phyloP scores from a whole-genome alignment of 2,329 filamentous ascomycete species.

The Botrytis byssoidea region DNA sequence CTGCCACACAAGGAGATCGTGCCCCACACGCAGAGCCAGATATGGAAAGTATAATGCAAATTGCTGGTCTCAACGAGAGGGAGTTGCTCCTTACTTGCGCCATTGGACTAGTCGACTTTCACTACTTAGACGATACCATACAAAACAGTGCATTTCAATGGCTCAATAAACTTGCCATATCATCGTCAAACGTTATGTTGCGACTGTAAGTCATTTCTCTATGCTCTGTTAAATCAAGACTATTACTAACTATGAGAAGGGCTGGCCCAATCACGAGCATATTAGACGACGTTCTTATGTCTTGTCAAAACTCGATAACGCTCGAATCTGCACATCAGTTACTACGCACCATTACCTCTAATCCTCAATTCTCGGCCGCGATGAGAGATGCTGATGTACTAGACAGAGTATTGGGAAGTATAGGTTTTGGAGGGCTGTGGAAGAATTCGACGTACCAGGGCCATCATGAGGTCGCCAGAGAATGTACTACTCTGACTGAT shows the following conservation, averaged over 20 bases:
- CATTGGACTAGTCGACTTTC: slow-evolving; percentile 65
- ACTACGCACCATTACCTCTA: slow-evolving; percentile 57
- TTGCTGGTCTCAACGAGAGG: slow-evolving; percentile 55
- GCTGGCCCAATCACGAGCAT: slow-evolving; percentile 56
- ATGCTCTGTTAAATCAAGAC: neutral
- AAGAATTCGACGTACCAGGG: slow-evolving; percentile 41
- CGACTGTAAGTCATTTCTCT: slow-evolving; percentile 51
- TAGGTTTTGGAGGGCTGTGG: slow-evolving; percentile 65
- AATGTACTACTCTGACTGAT: slow-evolving; percentile 37
- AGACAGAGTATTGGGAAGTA: slow-evolving; percentile 54
- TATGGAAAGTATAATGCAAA: slow-evolving; percentile 42
- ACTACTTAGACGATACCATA: slow-evolving; percentile 60
- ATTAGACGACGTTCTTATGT: slow-evolving; percentile 58
- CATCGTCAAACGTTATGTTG: slow-evolving; percentile 55
- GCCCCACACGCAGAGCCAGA: slow-evolving; percentile 43
- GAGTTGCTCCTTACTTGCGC: slow-evolving; percentile 62
- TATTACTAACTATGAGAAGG: slow-evolving; percentile 39
- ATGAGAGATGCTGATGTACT: slow-evolving; percentile 50
- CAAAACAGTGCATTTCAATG: slow-evolving; percentile 59
- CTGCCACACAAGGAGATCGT: slow-evolving; percentile 35
- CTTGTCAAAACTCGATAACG: slow-evolving; percentile 60
- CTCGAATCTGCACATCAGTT: slow-evolving; percentile 60
- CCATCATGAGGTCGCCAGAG: slow-evolving; percentile 36
- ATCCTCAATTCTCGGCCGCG: slow-evolving; percentile 50
- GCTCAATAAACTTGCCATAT: slow-evolving; percentile 56